Conservation (phyloP, 2,329 filamentous ascomycete genomes). For the Colletotrichum australisinense region DNA sequence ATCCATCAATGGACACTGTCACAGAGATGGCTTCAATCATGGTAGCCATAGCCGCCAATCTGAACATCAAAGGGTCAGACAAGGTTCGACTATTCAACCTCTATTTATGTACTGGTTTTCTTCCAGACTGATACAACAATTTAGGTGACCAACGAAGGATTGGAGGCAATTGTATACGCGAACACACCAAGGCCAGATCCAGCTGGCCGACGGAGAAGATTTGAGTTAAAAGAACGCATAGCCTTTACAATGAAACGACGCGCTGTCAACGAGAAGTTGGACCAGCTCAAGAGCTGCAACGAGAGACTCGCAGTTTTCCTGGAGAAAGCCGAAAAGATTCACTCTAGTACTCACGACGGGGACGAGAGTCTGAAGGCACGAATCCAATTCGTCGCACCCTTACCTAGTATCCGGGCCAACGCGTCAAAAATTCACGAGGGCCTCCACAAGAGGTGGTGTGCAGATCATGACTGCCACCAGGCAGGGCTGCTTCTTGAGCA, state of each 20-base stretch:
- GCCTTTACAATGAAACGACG: constrained; percentile 14
- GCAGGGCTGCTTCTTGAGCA: constrained; percentile 11
- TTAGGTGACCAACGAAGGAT: background rate
- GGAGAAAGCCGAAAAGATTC: background rate
- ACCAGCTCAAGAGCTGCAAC: background rate
- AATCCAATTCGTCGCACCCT: background rate
- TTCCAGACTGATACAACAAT: background rate
- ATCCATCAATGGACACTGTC: background rate
- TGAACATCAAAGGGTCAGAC: constrained; percentile 2
- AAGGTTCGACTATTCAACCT: background rate
- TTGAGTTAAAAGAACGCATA: background rate
- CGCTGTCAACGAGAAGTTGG: background rate
- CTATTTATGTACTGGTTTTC: background rate
- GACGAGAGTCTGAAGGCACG: background rate
- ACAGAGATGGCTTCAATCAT: background rate
- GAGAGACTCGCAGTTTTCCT: background rate
- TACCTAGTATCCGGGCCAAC: background rate
- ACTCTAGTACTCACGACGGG: background rate
- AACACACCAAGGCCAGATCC: background rate
- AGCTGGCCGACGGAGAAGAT: background rate
- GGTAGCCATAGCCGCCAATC: background rate
- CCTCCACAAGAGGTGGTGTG: background rate
- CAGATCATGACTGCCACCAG: background rate
- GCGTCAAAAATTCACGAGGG: background rate
- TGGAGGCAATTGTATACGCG: background rate